These are phyloP conservation scores for Primulina eburnea DNA, from an alignment of 257 asterid species.

Conservation along the genomic window DNA sequence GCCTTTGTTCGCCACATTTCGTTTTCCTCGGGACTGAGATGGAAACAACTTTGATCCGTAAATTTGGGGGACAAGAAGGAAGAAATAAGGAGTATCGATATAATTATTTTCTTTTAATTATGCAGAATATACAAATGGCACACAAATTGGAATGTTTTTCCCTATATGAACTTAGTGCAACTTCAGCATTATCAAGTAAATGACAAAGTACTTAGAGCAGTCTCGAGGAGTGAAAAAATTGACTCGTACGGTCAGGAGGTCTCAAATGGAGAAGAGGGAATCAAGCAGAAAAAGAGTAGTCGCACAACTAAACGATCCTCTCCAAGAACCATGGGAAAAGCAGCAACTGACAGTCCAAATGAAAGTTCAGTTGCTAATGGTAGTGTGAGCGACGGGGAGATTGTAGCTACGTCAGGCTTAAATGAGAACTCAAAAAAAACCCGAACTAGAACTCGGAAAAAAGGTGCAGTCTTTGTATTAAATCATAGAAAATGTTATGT, in stretches of 20 bases:
- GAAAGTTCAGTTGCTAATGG: conserved; percentile 37
- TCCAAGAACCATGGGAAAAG: conserved; percentile 50
- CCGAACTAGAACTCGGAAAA: conserved; percentile 45
- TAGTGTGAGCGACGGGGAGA: conserved; percentile 41
- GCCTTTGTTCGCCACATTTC: too few relatives aligned
- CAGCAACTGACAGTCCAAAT: conserved; percentile 26
- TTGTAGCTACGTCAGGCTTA: conserved; percentile 31
- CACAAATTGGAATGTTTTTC: conserved; percentile 36
- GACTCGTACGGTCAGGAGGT: conserved; percentile 43
- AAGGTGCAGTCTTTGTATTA: conserved; percentile 44
- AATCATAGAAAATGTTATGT: neutral
- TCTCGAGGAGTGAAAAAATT: conserved; percentile 36
- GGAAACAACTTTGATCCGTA: neutral
- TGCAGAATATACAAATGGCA: conserved; percentile 60
- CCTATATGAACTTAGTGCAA: conserved; percentile 40
- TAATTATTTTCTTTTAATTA: conserved; percentile 8
- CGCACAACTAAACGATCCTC: conserved; percentile 49
- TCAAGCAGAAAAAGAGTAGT: conserved; percentile 45
- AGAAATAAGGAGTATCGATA: conserved; percentile 8
- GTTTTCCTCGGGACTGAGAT: neutral
- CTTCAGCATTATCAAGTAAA: conserved; percentile 43
- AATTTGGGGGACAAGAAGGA: neutral
- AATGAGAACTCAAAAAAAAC: conserved; percentile 42
- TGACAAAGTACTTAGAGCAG: conserved; percentile 49
- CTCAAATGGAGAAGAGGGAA: conserved; percentile 43